Base-by-base conservation (phyloP, 371 early-diverging fungal genomes). In the Actinomucor elegans region DNA sequence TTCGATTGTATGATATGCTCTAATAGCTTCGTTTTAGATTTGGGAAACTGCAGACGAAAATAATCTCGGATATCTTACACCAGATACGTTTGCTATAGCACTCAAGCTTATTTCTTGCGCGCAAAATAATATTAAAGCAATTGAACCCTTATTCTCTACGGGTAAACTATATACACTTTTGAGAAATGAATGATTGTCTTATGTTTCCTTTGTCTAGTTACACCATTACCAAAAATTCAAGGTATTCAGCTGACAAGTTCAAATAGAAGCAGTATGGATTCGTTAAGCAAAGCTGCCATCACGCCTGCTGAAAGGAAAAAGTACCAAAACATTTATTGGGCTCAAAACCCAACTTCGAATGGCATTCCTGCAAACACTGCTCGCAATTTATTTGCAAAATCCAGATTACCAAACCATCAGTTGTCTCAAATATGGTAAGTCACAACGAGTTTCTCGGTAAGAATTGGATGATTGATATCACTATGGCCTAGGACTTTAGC, bases 151-250 rank as follows among this genome's bases (percentile, higher is more conserved):
- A 23, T 47, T 69, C n/a, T 58, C 69, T 36, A 66, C 66, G 31
- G 46, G 69, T 69, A 59, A 61, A 43, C 20, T 11, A 17, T 29
- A 37, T 43, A n/a, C n/a, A n/a, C n/a, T n/a, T n/a, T n/a, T n/a
- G n/a, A n/a, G n/a, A n/a, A n/a, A 9, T 9, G 14, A 52, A 11
- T 15, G 14, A 35, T 35, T 18, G 14, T 6, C 24, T 29, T 38
- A 41, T 8, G 7, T 9, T n/a, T 35, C 21, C 28, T 9, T 21
- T 41, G 12, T 34, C 7, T 35, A 64, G 65, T 51, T 31, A 48
- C 64, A 35, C 78, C 79, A 4, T 53, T 83, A 21, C 81, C 84
- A 23, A 56, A 38, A 38, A 75, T 83, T 38, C 65, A 75, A 17
- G 84, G 79, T 40, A 31, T 71, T 31, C 44, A 55, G 23, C 23